Conservation (phyloP, 169 alveolate genomes). For the Cryptosporidium sp. region DNA sequence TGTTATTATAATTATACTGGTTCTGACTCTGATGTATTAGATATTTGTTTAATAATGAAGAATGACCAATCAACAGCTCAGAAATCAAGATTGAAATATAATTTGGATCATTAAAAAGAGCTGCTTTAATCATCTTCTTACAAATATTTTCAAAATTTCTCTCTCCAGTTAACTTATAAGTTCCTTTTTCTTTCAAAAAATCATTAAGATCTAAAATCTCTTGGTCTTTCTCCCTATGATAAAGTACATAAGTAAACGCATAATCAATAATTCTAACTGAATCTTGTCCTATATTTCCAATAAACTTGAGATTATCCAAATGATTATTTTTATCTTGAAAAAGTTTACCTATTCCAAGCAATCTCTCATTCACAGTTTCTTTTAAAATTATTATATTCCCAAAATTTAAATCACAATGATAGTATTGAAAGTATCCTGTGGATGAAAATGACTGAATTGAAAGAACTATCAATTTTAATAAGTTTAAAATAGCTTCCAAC, state of each 20-base stretch:
- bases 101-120: constrained; percentile 67
- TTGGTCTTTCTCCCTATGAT: constrained; percentile 13
- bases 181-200: constrained; percentile 5
- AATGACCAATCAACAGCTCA: constrained; percentile 21
- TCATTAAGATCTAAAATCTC: constrained; percentile 10
- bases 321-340: constrained; percentile 22
- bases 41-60: constrained; percentile 9
- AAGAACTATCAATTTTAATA: neutral
- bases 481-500: constrained; percentile 25
- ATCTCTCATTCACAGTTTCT: neutral
- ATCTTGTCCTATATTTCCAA: constrained; percentile 5
- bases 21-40: neutral
- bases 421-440: constrained; percentile 37
- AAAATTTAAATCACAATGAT: constrained; percentile 65
- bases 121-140: constrained; percentile 36
- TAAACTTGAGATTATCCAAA: neutral
- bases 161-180: constrained; percentile 1
- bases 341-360: neutral
- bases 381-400: constrained; percentile 32
- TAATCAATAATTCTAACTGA: constrained; percentile 49
- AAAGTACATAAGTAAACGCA: constrained; percentile 41
- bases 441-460: constrained; percentile 54
- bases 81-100: constrained; percentile 37
- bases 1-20: neutral
- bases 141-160: constrained; percentile 48